Evolutionary conservation across 2,329 filamentous ascomycete genomes (phyloP).

Genomic region (Dactylellina drechsleri): DNA sequence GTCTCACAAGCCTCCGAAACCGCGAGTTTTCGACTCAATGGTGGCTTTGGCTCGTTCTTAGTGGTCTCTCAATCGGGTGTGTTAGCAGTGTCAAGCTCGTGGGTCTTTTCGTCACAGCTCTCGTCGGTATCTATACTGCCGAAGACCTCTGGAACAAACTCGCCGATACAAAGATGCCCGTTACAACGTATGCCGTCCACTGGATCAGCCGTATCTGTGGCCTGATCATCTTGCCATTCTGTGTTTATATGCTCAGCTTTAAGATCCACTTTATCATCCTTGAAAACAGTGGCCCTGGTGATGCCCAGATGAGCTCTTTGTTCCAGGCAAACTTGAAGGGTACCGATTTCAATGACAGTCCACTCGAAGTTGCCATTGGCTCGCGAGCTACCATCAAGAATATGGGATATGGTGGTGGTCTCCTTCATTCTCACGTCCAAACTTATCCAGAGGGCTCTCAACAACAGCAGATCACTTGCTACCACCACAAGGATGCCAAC

Average conservation of each 20-base stretch:
- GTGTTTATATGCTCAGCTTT: constrained; percentile 96
- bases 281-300: constrained; percentile 91
- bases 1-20: constrained; percentile 88
- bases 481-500: constrained; percentile 99
- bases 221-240: constrained; percentile 85
- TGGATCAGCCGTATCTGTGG: constrained; percentile 81
- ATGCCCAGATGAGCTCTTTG: constrained; percentile 99
- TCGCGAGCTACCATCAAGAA: constrained; percentile 96
- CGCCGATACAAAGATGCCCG: constrained; percentile 89
- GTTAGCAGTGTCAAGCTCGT: constrained; percentile 99
- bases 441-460: constrained; percentile 92
- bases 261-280: constrained; percentile 93
- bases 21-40: constrained; percentile 89
- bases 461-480: constrained; percentile 98
- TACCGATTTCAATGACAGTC: constrained; percentile 92
- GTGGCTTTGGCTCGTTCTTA: constrained; percentile 94
- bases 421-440: constrained; percentile 95
- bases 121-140: constrained; percentile 93
- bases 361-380: constrained; percentile 87
- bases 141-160: constrained; percentile 99
- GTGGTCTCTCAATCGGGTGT: constrained; percentile 93
- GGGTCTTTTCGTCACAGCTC: constrained; percentile 90
- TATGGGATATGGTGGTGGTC: constrained; percentile 97
- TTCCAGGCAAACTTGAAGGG: constrained; percentile 97
- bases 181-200: constrained; percentile 79